Evolutionary conservation across 495 filamentous ascomycete species (phyloP).

Genomic region (Zalerion maritima): DNA sequence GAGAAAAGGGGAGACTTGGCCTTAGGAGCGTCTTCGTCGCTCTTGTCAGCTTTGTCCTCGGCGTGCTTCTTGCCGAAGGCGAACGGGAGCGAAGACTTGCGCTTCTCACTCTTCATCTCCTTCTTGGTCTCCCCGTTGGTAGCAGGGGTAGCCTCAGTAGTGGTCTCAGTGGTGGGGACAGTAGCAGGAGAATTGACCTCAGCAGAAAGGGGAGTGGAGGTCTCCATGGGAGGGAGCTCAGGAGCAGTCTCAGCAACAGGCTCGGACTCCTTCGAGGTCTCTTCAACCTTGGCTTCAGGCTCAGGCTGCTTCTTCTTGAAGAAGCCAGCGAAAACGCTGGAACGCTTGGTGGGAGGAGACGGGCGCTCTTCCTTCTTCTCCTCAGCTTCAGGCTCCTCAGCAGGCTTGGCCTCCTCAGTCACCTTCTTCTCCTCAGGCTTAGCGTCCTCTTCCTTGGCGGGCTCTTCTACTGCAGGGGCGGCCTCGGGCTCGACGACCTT

Average conservation of each 20-base stretch:
- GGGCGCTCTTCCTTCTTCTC: slow-evolving; percentile 21
- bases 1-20: slow-evolving; percentile 40
- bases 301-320: slow-evolving; percentile 29
- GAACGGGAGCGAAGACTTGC: slow-evolving; percentile 42
- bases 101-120: slow-evolving; percentile 40
- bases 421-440: slow-evolving; percentile 21
- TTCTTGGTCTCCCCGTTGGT: slow-evolving; percentile 37
- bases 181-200: slow-evolving; percentile 31
- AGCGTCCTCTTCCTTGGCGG: slow-evolving; percentile 18
- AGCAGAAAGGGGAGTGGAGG: slow-evolving; percentile 35
- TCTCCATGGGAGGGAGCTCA: slow-evolving; percentile 43
- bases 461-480: slow-evolving; percentile 10
- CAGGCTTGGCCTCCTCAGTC: slow-evolving; percentile 16
- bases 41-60: slow-evolving; percentile 32
- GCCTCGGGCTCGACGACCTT: too few species aligned
- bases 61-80: slow-evolving; percentile 36
- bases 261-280: slow-evolving; percentile 17
- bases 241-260: slow-evolving; percentile 38
- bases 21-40: slow-evolving; percentile 37
- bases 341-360: slow-evolving; percentile 13
- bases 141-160: slow-evolving; percentile 24
- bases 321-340: slow-evolving; percentile 38
- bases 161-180: slow-evolving; percentile 22
- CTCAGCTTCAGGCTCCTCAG: slow-evolving; percentile 19
- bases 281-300: slow-evolving; percentile 17